These are phyloP conservation scores for Solanum tarijense DNA, from an alignment of 257 asterid species.

Conservation along the genomic window DNA sequence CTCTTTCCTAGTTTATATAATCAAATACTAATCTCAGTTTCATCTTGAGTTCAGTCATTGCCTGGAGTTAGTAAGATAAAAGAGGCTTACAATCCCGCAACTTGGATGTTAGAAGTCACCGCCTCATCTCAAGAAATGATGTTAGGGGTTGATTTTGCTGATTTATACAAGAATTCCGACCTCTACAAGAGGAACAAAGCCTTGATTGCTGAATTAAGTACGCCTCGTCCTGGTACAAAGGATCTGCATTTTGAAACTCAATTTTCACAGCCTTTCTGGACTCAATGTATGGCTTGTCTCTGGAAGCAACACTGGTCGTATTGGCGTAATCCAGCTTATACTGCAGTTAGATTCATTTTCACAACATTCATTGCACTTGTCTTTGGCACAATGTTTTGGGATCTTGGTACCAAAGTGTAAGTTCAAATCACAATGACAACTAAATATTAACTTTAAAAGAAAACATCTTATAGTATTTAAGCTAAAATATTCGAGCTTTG, in stretches of 20 bases:
- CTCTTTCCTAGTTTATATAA: background rate
- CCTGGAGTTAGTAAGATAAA: conserved; percentile 48
- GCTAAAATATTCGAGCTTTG: background rate
- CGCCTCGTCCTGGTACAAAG: conserved; percentile 60
- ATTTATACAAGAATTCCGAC: conserved; percentile 44
- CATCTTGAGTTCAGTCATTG: conserved; percentile 13
- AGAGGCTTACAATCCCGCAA: conserved; percentile 68
- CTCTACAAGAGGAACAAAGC: conserved; percentile 61
- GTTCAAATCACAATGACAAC: background rate
- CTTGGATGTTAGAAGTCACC: conserved; percentile 78
- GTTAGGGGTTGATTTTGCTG: conserved; percentile 47
- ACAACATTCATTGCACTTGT: conserved; percentile 46
- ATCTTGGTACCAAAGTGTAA: conserved; percentile 55
- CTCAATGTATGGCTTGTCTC: conserved; percentile 70
- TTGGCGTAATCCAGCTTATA: conserved; percentile 75
- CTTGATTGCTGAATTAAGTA: conserved; percentile 47
- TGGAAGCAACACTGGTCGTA: conserved; percentile 86
- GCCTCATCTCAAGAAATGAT: conserved; percentile 48
- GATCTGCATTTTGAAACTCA: conserved; percentile 44
- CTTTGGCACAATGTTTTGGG: conserved; percentile 81
- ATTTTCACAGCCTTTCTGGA: conserved; percentile 51
- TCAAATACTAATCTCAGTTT: background rate
- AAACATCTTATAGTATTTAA: background rate
- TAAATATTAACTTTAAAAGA: background rate
- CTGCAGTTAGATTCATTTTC: conserved; percentile 57